Evolutionary conservation across 805 yeast species (phyloP), one percentile per base, ranked within the genome.

Genomic region (Candida awuae): DNA sequence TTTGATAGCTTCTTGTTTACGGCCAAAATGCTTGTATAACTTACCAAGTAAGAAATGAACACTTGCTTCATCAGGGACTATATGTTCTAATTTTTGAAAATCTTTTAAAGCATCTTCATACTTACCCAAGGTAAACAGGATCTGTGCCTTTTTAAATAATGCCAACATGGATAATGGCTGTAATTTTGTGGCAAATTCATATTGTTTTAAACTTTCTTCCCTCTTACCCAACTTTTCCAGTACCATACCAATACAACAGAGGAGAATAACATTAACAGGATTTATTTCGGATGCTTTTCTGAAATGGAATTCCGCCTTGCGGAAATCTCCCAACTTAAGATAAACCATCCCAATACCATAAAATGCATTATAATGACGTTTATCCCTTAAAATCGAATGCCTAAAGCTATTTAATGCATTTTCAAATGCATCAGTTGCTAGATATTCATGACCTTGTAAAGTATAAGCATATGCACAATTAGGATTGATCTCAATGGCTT

Each of bases 291-390:
- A 75, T 0, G 97, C 97, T 53, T 82, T 84, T 39, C 86, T 67
- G 63, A 90, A 86, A 59, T 86, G 94, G 45, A 77, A 75, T 52
- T 86, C 88, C 1, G 97, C 96, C 51, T 77, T 77, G 32, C 73
- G 76, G 53, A 77, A 77, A 50, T 85, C 87, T 5, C 97, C 97
- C 37, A 87, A 63, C 52, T 86, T 84, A 57, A 86, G 71, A 56
- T 80, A 82, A 21, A 87, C 94, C 90, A 87, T 86, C 7, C 97
- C 98, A 41, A 92, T 73, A 20, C 98, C 98, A 54, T 92, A 92
- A 53, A 88, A 77, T 0, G 97, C 97, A 59, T 90, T 92, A 60
- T 88, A 92, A 56, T 86, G 96, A 41, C 87, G 68, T 34, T 80
- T 70, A 52, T 90, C 95, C 30, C 79, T 69, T 18, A 80, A 64